A percentile compares a stretch with the other conserved stretches of the same genome.
phyloP scores from a whole-genome alignment of 805 yeast genomes.

The Yarrowia yakushimensis region DNA sequence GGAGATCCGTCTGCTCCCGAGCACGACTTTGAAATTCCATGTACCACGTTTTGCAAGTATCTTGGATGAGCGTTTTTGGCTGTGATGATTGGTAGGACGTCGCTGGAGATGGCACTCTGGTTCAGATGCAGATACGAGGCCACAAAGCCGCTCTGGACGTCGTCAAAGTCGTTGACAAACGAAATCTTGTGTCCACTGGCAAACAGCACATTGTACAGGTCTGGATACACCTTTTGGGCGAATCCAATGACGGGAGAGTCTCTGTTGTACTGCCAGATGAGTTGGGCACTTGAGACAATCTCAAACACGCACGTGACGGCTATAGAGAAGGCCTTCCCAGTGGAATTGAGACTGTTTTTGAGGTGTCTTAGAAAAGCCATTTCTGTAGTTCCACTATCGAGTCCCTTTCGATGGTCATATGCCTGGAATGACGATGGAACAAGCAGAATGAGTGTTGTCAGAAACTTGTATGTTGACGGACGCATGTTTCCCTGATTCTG shows the following conservation, averaged over 20 bases:
- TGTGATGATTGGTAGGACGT: constrained; percentile 2
- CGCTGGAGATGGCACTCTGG: neutral
- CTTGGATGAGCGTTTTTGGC: neutral
- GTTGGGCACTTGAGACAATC: constrained; percentile 24
- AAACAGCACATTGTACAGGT: constrained; percentile 7
- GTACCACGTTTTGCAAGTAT: constrained; percentile 11
- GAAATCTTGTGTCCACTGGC: constrained; percentile 6
- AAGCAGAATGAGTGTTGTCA: constrained; percentile 3
- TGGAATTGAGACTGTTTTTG: constrained; percentile 14
- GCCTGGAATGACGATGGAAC: neutral
- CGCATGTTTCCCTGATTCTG: constrained; percentile 10
- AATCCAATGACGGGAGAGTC: neutral
- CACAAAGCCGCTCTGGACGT: constrained; percentile 8
- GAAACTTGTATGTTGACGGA: constrained; percentile 1
- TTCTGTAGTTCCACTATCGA: neutral
- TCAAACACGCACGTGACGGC: constrained; percentile 16
- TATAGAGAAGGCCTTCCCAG: constrained; percentile 12
- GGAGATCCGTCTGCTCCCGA: constrained; percentile 10
- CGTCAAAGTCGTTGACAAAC: constrained; percentile 9
- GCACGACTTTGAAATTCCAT: constrained; percentile 12
- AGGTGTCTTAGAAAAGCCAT: constrained; percentile 12
- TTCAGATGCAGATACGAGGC: constrained; percentile 7
- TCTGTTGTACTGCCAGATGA: constrained; percentile 13
- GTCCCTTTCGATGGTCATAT: neutral
- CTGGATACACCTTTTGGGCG: constrained; percentile 13